Percentiles rank a stretch among this genome's conserved stretches.
These are phyloP conservation scores for Sanghuangporus sanghuang DNA, from an alignment of 1,284 basidiomycete genomes.

Conservation along the genomic window DNA sequence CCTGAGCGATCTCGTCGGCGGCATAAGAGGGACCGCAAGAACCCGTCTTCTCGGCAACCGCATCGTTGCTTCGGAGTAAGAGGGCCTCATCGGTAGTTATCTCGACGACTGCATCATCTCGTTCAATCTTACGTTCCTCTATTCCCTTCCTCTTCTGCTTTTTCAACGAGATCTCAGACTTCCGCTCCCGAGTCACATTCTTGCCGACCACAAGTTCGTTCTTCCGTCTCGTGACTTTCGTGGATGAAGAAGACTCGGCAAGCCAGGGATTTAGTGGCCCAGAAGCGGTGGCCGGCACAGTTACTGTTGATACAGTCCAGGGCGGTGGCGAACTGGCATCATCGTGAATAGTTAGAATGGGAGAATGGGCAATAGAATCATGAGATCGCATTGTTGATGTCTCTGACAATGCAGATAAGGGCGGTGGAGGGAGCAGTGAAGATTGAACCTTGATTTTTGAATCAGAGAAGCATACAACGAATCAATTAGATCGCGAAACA, in stretches of 20 bases:
- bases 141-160: conserved; percentile 53
- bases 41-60: conserved; percentile 4
- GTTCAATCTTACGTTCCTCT: conserved; percentile 49
- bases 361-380: conserved; percentile 23
- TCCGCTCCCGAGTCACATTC: conserved; percentile 51
- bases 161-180: conserved; percentile 64
- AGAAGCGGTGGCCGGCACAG: conserved; percentile 16
- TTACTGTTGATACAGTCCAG: neutral
- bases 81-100: conserved; percentile 59
- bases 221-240: conserved; percentile 48
- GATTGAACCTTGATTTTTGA: neutral
- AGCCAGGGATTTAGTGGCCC: conserved; percentile 71
- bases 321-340: neutral
- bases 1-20: conserved; percentile 16
- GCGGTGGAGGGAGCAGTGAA: conserved; percentile 9
- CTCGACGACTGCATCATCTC: conserved; percentile 75
- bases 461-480: neutral
- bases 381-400: conserved; percentile 49
- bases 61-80: conserved; percentile 24
- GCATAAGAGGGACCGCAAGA: neutral
- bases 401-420: conserved; percentile 47
- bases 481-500: neutral
- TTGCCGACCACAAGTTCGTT: conserved; percentile 68
- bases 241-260: conserved; percentile 29
- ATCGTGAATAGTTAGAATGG: conserved; percentile 15